These are phyloP conservation scores for Bipolaris oryzae DNA, from an alignment of 2,329 filamentous ascomycete genomes.

Conservation along the genomic window DNA sequence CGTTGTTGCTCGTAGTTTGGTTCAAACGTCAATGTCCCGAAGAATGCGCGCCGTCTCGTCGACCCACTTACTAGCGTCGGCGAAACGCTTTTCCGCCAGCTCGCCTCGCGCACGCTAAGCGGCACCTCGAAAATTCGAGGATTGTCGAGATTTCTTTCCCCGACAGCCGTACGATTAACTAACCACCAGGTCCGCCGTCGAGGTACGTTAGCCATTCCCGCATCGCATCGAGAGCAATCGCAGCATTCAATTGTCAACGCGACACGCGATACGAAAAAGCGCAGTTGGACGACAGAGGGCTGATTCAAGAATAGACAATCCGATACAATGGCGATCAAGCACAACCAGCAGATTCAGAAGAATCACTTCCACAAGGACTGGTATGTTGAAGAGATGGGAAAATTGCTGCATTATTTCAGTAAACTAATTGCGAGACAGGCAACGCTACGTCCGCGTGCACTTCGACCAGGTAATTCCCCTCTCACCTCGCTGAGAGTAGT, in stretches of 20 bases:
- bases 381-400: constrained; percentile 23
- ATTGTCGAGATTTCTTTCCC: constrained; percentile 20
- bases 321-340: constrained; percentile 82
- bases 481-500: constrained; percentile 57
- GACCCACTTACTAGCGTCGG: constrained; percentile 17
- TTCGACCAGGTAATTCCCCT: constrained; percentile 94
- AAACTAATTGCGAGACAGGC: constrained; percentile 61
- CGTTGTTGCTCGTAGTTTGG: not conserved
- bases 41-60: not conserved
- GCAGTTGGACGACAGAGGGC: not conserved
- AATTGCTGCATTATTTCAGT: not conserved
- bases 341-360: constrained; percentile 98
- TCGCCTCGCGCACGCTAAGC: constrained; percentile 24
- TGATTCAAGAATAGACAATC: constrained; percentile 28
- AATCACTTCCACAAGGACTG: constrained; percentile 76
- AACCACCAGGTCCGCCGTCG: constrained; percentile 40
- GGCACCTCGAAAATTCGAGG: constrained; percentile 19
- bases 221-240: constrained; percentile 12
- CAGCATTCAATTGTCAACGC: constrained; percentile 10
- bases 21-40: not conserved
- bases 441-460: constrained; percentile 97
- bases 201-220: constrained; percentile 30
- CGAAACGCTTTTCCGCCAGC: constrained; percentile 22
- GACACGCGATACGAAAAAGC: not conserved
- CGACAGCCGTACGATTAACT: constrained; percentile 34